A percentile compares a stretch with the other conserved stretches of the same genome.
Conservation (phyloP, 345 rosid species). For the Ceriops decandra region DNA sequence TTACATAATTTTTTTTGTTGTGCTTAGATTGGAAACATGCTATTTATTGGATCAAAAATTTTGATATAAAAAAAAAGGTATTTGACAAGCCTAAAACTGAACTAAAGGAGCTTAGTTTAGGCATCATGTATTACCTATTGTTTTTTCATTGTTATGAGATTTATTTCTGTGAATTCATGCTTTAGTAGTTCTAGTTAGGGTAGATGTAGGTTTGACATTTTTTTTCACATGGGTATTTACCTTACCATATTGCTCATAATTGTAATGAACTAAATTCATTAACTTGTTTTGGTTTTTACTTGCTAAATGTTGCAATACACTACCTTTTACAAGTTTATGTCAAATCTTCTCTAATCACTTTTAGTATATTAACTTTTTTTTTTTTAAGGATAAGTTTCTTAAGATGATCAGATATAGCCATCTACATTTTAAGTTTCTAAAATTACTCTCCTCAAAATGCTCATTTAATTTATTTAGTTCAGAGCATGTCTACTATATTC, state of each 20-base stretch:
- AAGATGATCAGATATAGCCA: constrained; percentile 61
- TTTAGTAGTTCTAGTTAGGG: neutral
- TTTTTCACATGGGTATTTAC: neutral
- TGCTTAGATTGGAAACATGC: neutral
- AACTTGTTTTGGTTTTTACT: neutral
- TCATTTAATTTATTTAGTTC: constrained; percentile 61
- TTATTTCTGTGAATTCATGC: neutral
- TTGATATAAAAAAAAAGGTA: neutral
- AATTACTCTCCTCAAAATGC: constrained; percentile 65
- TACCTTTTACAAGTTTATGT: neutral
- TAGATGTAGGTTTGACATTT: neutral
- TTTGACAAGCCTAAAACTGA: neutral
- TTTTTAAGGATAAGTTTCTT: constrained; percentile 67
- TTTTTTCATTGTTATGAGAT: neutral
- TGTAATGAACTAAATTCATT: neutral
- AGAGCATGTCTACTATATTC: constrained; percentile 56
- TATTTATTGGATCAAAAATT: neutral
- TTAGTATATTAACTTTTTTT: constrained; percentile 10
- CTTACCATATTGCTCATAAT: neutral
- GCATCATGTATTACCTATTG: neutral
- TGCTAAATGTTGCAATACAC: neutral
- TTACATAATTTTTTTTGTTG: too few relatives aligned
- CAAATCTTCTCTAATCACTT: constrained; percentile 4
- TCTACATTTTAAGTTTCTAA: constrained; percentile 61
- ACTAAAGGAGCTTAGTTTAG: neutral